These are phyloP conservation scores for Elsinoe fawcettii DNA, from an alignment of 2,329 filamentous ascomycete species.

Conservation along the genomic window DNA sequence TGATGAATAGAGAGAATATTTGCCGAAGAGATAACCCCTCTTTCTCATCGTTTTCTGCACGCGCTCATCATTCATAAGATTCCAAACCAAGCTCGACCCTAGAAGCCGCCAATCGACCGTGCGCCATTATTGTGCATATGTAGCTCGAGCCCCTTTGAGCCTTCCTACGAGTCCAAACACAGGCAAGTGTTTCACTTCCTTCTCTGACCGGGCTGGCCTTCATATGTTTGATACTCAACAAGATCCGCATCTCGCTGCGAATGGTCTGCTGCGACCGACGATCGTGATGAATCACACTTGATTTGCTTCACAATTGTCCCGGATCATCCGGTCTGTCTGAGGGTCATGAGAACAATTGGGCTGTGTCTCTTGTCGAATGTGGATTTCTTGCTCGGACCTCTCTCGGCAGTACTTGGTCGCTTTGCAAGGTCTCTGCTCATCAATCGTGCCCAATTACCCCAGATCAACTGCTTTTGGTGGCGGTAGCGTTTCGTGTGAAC, in stretches of 20 bases:
- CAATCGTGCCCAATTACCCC: neutral
- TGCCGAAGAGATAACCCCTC: neutral
- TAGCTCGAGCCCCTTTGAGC: neutral
- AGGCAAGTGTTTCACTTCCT: neutral
- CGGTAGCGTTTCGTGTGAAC: neutral
- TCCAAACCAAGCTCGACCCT: neutral
- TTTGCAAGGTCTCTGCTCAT: neutral
- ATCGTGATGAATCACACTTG: neutral
- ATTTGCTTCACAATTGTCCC: neutral
- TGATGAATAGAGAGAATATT: neutral
- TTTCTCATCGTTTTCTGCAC: neutral
- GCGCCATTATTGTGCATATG: neutral
- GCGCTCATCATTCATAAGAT: neutral
- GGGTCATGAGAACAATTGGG: neutral
- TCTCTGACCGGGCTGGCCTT: neutral
- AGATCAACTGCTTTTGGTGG: conserved; percentile 4
- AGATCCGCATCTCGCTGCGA: neutral
- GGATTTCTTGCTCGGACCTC: no score
- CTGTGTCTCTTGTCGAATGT: neutral
- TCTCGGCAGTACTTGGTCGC: neutral
- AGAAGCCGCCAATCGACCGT: neutral
- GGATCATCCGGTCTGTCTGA: neutral
- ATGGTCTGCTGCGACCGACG: neutral
- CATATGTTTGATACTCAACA: conserved; percentile 1
- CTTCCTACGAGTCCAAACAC: neutral